Base-by-base conservation (phyloP, 2,329 filamentous ascomycete species). In the Fusarium avenaceum region DNA sequence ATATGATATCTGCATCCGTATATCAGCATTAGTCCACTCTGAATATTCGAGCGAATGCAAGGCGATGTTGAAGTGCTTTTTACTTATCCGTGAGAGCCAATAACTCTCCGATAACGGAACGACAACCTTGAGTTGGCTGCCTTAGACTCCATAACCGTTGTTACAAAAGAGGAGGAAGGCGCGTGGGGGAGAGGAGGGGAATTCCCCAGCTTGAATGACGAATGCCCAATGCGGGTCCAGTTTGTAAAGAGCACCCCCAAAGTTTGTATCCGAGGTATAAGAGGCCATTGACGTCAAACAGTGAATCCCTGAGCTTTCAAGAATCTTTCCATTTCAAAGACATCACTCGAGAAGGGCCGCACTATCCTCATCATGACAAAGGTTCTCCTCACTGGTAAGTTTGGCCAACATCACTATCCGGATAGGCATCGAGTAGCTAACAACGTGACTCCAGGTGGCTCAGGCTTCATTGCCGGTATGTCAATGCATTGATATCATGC, bases 381-480 rank as follows among this genome's bases (percentile, higher is more conserved):
- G 56, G 64, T 77, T 62, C 74, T 77, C 49, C 73, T 77, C 35
- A 77, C 76, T 58, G 76, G 76, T 76, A 47, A 50, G 67, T 49
- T 17, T 7, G 14, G 26, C 24, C 24, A 24, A 7, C 19, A 7
- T 15, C 40, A 43, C 11, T 15, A 38, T 17, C 3, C 24, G 20
- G n/a, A 14, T 17, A 15, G 7, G 7, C 6, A 28, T 20, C n/a
- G 19, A 26, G n/a, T 14, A 45, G 26, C 55, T 74, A 39, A 72
- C 60, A 38, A 22, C 8, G 22, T 43, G 24, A 24, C n/a, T 19
- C 4, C 44, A 78, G 76, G 76, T 65, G 76, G 76, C 39, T 78
- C 76, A 32, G 76, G 76, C 72, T 78, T 78, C 44, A 78, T 78
- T 55, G 76, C 76, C 52, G 76, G 76, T 78, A 68, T 42, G 73